Evolutionary conservation across 257 asterid genomes (phyloP), one percentile per base, ranked within the genome.

Genomic region (Solanum sejunctum): DNA sequence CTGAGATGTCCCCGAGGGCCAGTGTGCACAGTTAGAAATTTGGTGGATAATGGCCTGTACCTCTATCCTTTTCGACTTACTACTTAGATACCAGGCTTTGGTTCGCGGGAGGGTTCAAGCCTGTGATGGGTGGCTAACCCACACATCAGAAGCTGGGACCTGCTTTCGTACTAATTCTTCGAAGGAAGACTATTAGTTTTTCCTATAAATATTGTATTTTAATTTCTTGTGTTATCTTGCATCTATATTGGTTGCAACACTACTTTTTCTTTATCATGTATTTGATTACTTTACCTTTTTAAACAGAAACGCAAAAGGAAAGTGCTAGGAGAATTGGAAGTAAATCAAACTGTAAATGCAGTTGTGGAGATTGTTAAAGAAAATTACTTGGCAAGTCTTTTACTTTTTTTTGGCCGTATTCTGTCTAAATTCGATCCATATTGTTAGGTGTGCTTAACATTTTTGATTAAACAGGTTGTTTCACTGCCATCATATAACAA

Each of bases 281-380:
- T 58, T 18, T 66, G 70, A 78, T 85, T 81, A 57, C 79, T 32
- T 77, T 78, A 55, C 49, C 78, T 55, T 88, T 75, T 41, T 88
- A 79, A 58, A 61, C 91, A 96, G 98, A 97, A 95, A 90, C 96
- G 98, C 88, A 94, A 92, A 89, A 88, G 92, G 87, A 95, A 87
- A 88, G 88, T 92, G 72, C 71, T 81, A 9, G 89, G 84, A 84
- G 95, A 91, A 81, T 84, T 97, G 91, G 97, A 95, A 84, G 89
- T 89, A 82, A 92, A 95, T 90, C 97, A 94, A 90, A 89, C 88
- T 77, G 94, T 97, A 52, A 93, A 88, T 83, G 97, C 98, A 32
- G 73, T 86, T 67, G 96, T 97, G 57, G 99, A 97, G 91, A 90
- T 94, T 85, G 98, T 95, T 39, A 95, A 95, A 88, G 98, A 95